Evolutionary conservation across 257 asterid species (phyloP).

Genomic region (Capsicum pubescens): DNA sequence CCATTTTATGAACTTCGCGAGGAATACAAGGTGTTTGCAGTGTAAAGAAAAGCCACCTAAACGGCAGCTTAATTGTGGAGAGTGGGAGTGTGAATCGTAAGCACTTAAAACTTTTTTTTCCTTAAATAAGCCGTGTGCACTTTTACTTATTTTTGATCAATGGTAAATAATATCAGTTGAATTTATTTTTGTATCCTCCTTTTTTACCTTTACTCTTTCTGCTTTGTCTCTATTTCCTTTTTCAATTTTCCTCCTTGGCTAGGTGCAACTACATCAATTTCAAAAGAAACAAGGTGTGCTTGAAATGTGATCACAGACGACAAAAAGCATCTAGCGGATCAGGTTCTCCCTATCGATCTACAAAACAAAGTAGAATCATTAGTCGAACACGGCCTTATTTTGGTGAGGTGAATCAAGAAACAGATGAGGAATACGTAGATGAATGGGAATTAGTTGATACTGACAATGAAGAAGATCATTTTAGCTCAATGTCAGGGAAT

Average conservation of each 20-base stretch:
- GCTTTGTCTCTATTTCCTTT: neutral
- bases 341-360: slow-evolving; percentile 37
- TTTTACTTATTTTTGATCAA: neutral
- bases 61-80: slow-evolving; percentile 78
- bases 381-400: slow-evolving; percentile 46
- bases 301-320: slow-evolving; percentile 88
- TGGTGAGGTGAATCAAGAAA: slow-evolving; percentile 41
- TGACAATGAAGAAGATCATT: slow-evolving; percentile 34
- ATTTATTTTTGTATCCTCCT: neutral
- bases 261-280: slow-evolving; percentile 95
- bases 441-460: slow-evolving; percentile 41
- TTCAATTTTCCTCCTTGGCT: slow-evolving; percentile 31
- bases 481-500: slow-evolving; percentile 38
- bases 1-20: slow-evolving; percentile 85
- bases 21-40: slow-evolving; percentile 76
- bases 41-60: slow-evolving; percentile 86
- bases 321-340: slow-evolving; percentile 53
- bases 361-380: slow-evolving; percentile 32
- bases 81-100: slow-evolving; percentile 99
- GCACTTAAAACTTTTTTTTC: slow-evolving; percentile 19
- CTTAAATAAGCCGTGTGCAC: neutral
- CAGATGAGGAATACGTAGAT: slow-evolving; percentile 18
- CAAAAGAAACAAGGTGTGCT: slow-evolving; percentile 79
- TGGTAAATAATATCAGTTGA: neutral
- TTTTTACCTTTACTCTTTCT: neutral